Percentiles rank a stretch among this genome's conserved stretches.
These are phyloP conservation scores for Rosa hybrid DNA, from an alignment of 331 rosid genomes.

Conservation along the genomic window DNA sequence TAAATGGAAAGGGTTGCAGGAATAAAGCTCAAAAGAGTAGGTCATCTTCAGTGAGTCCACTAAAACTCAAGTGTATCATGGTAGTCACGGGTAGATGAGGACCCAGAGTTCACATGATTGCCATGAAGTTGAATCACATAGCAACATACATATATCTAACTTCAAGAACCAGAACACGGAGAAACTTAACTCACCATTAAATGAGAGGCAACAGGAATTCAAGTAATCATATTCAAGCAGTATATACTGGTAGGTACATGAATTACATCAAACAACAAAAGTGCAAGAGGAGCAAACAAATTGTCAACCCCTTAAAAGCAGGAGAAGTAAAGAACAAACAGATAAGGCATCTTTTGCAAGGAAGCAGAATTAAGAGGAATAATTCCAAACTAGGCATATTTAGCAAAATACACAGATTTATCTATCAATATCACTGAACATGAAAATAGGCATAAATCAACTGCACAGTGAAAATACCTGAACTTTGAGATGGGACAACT, in stretches of 20 bases:
- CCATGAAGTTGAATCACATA: too few species aligned
- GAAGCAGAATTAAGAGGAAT: neutral
- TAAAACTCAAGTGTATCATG: neutral
- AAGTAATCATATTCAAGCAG: neutral
- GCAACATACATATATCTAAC: neutral
- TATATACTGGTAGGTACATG: neutral
- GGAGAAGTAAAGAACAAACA: neutral
- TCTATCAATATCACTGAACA: neutral
- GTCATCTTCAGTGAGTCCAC: neutral
- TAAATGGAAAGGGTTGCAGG: neutral
- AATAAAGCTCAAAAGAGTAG: neutral
- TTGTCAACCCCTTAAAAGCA: conserved; percentile 2
- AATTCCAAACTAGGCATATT: conserved; percentile 9
- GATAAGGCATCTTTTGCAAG: neutral
- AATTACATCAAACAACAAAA: neutral
- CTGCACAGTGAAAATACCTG: conserved; percentile 50
- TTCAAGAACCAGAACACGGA: neutral
- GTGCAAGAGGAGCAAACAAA: neutral
- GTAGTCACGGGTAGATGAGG: neutral
- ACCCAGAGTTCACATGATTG: neutral
- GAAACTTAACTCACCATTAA: neutral
- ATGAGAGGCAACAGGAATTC: neutral
- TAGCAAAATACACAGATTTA: neutral
- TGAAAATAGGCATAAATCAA: neutral
- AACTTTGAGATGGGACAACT: conserved; percentile 85